Conservation (phyloP, 2,329 filamentous ascomycete species). For the Diaporthe citri region DNA sequence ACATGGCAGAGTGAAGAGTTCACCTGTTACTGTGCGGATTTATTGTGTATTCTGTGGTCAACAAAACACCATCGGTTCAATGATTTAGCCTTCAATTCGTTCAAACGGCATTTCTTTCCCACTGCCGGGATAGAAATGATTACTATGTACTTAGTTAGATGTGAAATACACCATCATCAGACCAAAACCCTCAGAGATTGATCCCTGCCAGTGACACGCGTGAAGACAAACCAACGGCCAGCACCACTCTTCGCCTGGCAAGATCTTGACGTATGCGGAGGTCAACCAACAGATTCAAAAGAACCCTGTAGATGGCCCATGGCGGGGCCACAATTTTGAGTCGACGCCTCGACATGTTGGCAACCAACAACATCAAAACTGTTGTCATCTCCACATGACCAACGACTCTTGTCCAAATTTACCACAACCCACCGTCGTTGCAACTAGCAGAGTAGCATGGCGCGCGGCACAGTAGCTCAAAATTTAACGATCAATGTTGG, state of each 20-base stretch:
- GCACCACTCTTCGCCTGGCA: neutral
- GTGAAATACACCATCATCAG: conserved; percentile 30
- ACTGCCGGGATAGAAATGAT: neutral
- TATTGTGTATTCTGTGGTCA: neutral
- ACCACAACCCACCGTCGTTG: conserved; percentile 7
- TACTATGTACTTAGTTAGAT: conserved; percentile 31
- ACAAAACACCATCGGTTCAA: neutral
- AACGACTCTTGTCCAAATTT: conserved; percentile 14
- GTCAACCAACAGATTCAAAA: conserved; percentile 11
- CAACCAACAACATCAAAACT: conserved; percentile 2
- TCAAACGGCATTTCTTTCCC: conserved; percentile 4
- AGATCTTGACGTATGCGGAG: neutral
- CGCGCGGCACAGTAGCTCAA: conserved; percentile 22
- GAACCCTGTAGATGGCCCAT: conserved; percentile 16
- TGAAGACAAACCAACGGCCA: conserved; percentile 3
- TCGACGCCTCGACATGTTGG: conserved; percentile 9
- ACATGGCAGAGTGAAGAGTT: conserved; percentile 27
- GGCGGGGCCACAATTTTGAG: neutral
- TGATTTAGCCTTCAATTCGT: conserved; percentile 29
- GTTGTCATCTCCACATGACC: conserved; percentile 20
- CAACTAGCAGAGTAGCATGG: conserved; percentile 11
- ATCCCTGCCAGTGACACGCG: neutral
- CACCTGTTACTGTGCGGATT: conserved; percentile 28
- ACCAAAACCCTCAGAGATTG: neutral
- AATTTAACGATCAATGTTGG: conserved; percentile 1